phyloP scores from a whole-genome alignment of 495 filamentous ascomycete species.

The Aspergillus panamensis region DNA sequence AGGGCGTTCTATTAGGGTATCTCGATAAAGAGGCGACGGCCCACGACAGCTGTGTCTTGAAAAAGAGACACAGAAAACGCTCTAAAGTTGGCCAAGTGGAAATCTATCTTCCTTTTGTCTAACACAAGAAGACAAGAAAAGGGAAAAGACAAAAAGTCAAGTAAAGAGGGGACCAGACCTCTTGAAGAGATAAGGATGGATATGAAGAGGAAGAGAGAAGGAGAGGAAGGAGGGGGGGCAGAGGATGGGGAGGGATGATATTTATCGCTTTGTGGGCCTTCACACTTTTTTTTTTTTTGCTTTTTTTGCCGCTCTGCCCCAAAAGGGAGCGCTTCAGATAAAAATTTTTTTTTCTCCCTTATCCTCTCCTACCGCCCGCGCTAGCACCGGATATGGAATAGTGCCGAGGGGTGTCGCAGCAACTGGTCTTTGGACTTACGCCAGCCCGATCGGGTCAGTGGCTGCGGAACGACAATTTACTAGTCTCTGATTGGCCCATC shows the following conservation, averaged over 20 bases:
- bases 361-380: slow-evolving; percentile 18
- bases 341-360: slow-evolving; percentile 16
- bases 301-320: slow-evolving; percentile 31
- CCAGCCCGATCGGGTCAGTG: slow-evolving; percentile 18
- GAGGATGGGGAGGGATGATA: slow-evolving; percentile 36
- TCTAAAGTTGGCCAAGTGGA: slow-evolving; percentile 33
- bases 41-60: slow-evolving; percentile 34
- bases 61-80: slow-evolving; percentile 35
- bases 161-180: slow-evolving; percentile 45
- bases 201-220: slow-evolving; percentile 25
- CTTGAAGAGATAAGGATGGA: slow-evolving; percentile 33
- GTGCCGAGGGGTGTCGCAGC: slow-evolving; percentile 21
- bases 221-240: slow-evolving; percentile 18
- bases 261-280: slow-evolving; percentile 46
- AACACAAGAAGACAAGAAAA: slow-evolving; percentile 36
- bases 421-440: slow-evolving; percentile 3
- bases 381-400: slow-evolving; percentile 21
- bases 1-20: slow-evolving; percentile 49
- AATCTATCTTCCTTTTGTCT: slow-evolving; percentile 39
- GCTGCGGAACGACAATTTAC: slow-evolving; percentile 10
- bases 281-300: slow-evolving; percentile 19
- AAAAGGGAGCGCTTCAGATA: slow-evolving; percentile 11
- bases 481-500: slow-evolving; percentile 6
- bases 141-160: slow-evolving; percentile 26
- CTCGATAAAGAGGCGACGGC: slow-evolving; percentile 32